Base-by-base conservation (phyloP, 2,329 filamentous ascomycete genomes). In the Didymella lethalis region DNA sequence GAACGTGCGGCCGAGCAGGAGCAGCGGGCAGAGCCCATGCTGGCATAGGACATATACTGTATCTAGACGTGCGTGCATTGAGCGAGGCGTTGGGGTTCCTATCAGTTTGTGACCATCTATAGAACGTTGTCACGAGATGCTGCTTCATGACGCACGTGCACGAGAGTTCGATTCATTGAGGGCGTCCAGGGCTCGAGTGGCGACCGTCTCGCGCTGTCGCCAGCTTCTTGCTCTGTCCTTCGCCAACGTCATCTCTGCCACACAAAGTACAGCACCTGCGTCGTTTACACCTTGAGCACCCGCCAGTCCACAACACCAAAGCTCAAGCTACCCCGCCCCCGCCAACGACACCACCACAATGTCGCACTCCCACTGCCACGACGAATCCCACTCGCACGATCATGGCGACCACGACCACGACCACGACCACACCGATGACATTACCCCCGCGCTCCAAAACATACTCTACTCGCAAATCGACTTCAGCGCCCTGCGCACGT, bases 381-480 rank as follows among this genome's bases (percentile, higher is more conserved):
- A 56, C 36, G 36, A 40, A 41, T 93, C 96, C 77, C 69, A 76
- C 55, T 52, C 67, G 50, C 70, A 68, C 49, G 43, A 48, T 18
- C 64, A 68, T 34, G 48, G 47, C 43, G 93, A 97, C 77, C 69
- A 73, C 65, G 92, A 32, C 31, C 12, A 16, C 31, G 31, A 96
- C 2, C 93, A 97, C 77, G 93, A 97, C 77, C 94, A 97, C 80
- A 89, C 86, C 46, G 91, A 98, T 81, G 94, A 98, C 81, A 87
- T 97, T 70, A 93, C 91, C 1, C 95, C 95, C 0, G 94, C 93
- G 1, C 83, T 97, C 16, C 94, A 98, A 78, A 90, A 89, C 69
- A 92, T 93, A 41, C 88, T 99, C 34, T 98, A 97, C 81, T 88
- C 91, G 64, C 90, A 97, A 75, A 93, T 99, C 78, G 87, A 93